Evolutionary conservation across 495 filamentous ascomycete genomes (phyloP).

Genomic region (Astrothelium subdiscretum): DNA sequence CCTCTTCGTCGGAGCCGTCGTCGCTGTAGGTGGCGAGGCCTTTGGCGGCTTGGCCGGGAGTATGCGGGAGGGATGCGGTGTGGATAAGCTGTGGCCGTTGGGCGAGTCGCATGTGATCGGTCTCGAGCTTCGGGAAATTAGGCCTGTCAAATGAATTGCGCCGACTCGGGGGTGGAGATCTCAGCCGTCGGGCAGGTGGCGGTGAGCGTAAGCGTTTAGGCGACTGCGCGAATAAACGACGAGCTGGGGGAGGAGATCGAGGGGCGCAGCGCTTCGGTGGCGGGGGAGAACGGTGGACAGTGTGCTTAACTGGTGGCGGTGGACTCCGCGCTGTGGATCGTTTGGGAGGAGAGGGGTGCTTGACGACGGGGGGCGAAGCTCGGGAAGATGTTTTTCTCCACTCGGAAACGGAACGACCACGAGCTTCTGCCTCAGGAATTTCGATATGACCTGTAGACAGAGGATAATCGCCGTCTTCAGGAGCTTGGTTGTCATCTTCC

Average conservation of each 20-base stretch:
- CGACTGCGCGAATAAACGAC: conserved; percentile 52
- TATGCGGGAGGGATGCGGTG: conserved; percentile 28
- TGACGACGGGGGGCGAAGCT: neutral
- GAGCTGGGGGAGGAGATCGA: conserved; percentile 36
- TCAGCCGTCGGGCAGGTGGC: conserved; percentile 34
- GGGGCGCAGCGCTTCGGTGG: conserved; percentile 7
- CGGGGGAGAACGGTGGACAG: conserved; percentile 36
- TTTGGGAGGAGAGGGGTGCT: conserved; percentile 15
- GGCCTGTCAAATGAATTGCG: conserved; percentile 28
- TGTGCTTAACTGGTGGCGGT: conserved; percentile 39
- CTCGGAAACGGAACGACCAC: conserved; percentile 24
- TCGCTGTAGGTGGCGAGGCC: conserved; percentile 2
- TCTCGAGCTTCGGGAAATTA: neutral
- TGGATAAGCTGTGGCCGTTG: conserved; percentile 25
- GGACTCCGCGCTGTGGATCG: conserved; percentile 13
- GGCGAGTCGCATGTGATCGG: conserved; percentile 14
- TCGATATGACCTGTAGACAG: conserved; percentile 51
- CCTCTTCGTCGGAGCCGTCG: conserved; percentile 12
- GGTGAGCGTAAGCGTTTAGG: conserved; percentile 62
- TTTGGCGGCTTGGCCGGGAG: conserved; percentile 4
- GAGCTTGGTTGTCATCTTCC: conserved; percentile 43
- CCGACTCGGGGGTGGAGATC: conserved; percentile 44
- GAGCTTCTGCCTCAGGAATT: conserved; percentile 17
- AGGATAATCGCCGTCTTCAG: conserved; percentile 45
- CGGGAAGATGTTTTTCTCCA: neutral